These are phyloP conservation scores for Papiliotrema terrestris DNA, from an alignment of 1,284 basidiomycete species.

Conservation along the genomic window DNA sequence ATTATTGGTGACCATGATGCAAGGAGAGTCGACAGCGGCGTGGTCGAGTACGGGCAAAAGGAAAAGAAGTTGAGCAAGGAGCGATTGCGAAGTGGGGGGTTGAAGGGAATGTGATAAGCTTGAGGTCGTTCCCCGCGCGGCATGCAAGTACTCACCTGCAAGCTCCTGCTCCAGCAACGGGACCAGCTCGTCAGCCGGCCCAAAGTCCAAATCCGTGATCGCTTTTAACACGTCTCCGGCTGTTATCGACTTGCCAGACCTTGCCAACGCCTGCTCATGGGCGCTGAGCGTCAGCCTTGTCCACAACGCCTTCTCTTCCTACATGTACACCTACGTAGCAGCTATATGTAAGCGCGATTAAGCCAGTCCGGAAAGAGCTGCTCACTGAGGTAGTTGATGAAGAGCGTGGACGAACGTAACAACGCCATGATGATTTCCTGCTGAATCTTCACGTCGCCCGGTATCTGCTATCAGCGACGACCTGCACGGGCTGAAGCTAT, in stretches of 20 bases:
- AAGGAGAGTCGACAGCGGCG: not conserved
- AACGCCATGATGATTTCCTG: conserved; percentile 79
- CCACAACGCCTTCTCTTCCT: too few relatives aligned
- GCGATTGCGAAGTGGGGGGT: not conserved
- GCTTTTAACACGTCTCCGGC: conserved; percentile 85
- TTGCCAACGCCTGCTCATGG: conserved; percentile 76
- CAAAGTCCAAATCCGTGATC: conserved; percentile 71
- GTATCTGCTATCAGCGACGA: conserved; percentile 57
- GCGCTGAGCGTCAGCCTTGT: conserved; percentile 55
- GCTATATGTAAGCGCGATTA: conserved; percentile 51
- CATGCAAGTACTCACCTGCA: conserved; percentile 54
- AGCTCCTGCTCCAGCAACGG: conserved; percentile 68
- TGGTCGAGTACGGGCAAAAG: too few relatives aligned
- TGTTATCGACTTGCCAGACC: conserved; percentile 82
- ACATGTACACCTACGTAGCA: conserved; percentile 58
- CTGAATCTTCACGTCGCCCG: conserved; percentile 77
- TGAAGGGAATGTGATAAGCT: not conserved
- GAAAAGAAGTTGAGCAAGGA: too few relatives aligned
- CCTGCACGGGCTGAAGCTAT: not conserved
- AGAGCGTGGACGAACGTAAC: conserved; percentile 80
- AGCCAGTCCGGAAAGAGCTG: conserved; percentile 10
- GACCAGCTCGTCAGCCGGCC: conserved; percentile 60
- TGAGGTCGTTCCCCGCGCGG: not conserved
- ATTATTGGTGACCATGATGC: not conserved
- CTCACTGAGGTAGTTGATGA: conserved; percentile 84